phyloP scores from a whole-genome alignment of 805 yeast genomes.

The Barnettozyma populi region DNA sequence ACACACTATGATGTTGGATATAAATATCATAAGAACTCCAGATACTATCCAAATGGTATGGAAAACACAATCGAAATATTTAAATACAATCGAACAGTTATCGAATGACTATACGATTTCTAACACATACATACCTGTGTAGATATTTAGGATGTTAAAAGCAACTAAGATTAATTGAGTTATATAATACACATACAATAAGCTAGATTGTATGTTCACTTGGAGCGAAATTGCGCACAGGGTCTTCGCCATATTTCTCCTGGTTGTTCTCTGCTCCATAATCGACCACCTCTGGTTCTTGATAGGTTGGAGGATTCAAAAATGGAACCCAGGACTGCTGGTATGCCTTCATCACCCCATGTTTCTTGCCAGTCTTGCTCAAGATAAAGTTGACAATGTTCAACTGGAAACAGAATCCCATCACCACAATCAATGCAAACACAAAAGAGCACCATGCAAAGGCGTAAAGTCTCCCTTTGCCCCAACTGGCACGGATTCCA shows the following conservation, averaged over 20 bases:
- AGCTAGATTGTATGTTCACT: neutral
- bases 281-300: neutral
- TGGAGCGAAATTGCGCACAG: neutral
- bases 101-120: too few relatives aligned
- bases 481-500: conserved; percentile 1
- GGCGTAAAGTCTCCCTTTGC: conserved; percentile 1
- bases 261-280: too few relatives aligned
- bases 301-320: neutral
- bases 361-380: neutral
- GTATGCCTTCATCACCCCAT: neutral
- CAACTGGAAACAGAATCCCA: conserved; percentile 1
- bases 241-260: neutral
- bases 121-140: too few relatives aligned
- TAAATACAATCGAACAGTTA: too few relatives aligned
- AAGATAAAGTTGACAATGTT: neutral
- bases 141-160: too few relatives aligned
- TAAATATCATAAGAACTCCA: too few relatives aligned
- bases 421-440: neutral
- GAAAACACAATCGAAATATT: too few relatives aligned
- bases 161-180: neutral
- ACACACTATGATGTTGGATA: too few relatives aligned
- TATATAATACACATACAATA: neutral
- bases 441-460: conserved; percentile 1
- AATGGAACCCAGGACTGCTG: neutral
- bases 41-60: too few relatives aligned